These are phyloP conservation scores for Ogataea hybrid DNA, from an alignment of 1,139 yeast species.

Conservation along the genomic window DNA sequence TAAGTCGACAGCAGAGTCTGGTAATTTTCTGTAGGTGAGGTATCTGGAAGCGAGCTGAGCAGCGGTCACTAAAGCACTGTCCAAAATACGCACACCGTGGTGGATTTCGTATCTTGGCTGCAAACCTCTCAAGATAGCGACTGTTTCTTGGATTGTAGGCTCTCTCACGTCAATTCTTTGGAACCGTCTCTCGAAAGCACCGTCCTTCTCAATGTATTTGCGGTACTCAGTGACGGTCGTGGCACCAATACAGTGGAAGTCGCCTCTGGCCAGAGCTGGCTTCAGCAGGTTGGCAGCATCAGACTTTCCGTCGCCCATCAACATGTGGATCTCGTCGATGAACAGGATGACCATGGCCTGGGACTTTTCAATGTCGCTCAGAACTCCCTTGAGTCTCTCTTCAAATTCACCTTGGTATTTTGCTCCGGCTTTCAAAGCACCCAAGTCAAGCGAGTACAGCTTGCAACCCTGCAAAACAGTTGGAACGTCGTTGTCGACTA, in stretches of 20 bases:
- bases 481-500: constrained; percentile 94
- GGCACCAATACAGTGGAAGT: constrained; percentile 97
- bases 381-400: constrained; percentile 94
- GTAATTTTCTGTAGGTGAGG: constrained; percentile 91
- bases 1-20: constrained; percentile 96
- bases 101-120: constrained; percentile 96
- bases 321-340: constrained; percentile 78
- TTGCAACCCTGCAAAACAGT: constrained; percentile 76
- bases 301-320: constrained; percentile 94
- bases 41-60: constrained; percentile 95
- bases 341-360: constrained; percentile 59
- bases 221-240: constrained; percentile 95
- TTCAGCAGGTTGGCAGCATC: constrained; percentile 97
- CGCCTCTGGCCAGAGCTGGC: constrained; percentile 97
- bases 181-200: constrained; percentile 98
- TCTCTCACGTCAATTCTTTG: constrained; percentile 96
- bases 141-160: constrained; percentile 88
- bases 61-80: constrained; percentile 91
- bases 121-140: constrained; percentile 93
- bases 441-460: constrained; percentile 85
- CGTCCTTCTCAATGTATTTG: constrained; percentile 90
- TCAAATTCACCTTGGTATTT: constrained; percentile 98
- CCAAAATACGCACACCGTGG: constrained; percentile 96
- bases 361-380: constrained; percentile 88
- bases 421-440: constrained; percentile 98